Conservation (phyloP, 2,329 filamentous ascomycete species). For the Verticillium albo-atrum region DNA sequence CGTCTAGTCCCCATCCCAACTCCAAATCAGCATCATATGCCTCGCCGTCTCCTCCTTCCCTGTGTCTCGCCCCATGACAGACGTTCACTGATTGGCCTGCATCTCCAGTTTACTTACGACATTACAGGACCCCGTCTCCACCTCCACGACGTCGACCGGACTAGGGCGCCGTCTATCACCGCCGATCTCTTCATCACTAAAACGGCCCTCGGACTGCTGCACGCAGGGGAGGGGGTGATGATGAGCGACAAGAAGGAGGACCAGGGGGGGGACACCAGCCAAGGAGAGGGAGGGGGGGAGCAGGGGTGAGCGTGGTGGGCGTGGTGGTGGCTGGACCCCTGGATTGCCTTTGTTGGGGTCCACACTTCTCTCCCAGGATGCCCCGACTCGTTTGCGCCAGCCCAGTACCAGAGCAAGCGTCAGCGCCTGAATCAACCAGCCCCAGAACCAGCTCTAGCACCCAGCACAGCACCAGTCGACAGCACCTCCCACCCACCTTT, state of each 20-base stretch:
- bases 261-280: conserved; percentile 3
- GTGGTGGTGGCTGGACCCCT: background rate
- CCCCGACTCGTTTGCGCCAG: background rate
- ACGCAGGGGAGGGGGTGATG: background rate
- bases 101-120: background rate
- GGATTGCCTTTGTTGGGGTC: background rate
- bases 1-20: background rate
- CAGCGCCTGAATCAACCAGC: background rate
- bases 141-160: background rate
- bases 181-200: conserved; percentile 7
- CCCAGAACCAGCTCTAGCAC: background rate
- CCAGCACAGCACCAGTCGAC: background rate
- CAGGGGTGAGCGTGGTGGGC: background rate
- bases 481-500: background rate
- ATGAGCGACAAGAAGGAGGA: background rate
- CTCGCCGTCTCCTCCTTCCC: background rate
- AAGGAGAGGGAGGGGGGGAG: conserved; percentile 1
- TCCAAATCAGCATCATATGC: background rate
- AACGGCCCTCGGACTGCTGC: background rate
- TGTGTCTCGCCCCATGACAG: background rate
- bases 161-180: conserved; percentile 12
- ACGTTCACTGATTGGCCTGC: background rate
- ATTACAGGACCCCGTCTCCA: background rate
- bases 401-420: background rate
- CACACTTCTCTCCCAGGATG: background rate